These are phyloP conservation scores for Puya raimondii DNA, from an alignment of 176 grass and related monocot species.

Conservation along the genomic window DNA sequence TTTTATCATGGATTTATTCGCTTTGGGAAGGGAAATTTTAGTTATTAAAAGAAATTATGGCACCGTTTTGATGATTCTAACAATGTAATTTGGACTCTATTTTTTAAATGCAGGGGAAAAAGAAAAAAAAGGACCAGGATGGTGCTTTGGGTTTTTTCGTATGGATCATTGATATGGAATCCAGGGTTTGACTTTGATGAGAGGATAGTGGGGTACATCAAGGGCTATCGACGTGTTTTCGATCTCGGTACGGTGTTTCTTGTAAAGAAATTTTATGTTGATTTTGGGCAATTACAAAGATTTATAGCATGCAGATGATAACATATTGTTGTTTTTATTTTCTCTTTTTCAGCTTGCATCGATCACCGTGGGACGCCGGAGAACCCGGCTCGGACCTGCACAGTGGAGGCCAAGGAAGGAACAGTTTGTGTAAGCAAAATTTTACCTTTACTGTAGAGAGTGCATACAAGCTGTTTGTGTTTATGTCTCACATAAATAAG, in stretches of 20 bases:
- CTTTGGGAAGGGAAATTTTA: too few species aligned
- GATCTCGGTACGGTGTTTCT: constrained; percentile 7
- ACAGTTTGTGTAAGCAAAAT: constrained; percentile 14
- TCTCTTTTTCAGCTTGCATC: constrained; percentile 13
- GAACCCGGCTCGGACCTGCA: constrained; percentile 24
- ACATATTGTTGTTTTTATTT: background rate
- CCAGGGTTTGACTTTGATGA: constrained; percentile 24
- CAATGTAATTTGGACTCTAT: too few species aligned
- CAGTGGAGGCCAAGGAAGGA: constrained; percentile 13
- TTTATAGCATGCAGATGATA: too few species aligned
- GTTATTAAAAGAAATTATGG: too few species aligned
- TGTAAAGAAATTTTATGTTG: background rate
- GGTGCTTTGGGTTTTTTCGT: constrained; percentile 22
- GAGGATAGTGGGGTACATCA: constrained; percentile 20
- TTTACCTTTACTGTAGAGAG: background rate
- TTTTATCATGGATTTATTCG: too few species aligned
- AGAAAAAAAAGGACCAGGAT: background rate
- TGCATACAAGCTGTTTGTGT: background rate
- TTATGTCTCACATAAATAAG: too few species aligned
- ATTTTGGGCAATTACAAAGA: too few species aligned
- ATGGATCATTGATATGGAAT: constrained; percentile 23
- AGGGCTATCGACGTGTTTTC: constrained; percentile 19
- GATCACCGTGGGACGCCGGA: constrained; percentile 22
- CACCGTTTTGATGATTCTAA: too few species aligned
- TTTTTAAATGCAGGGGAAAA: too few species aligned